Evolutionary conservation across 345 rosid genomes (phyloP).

Genomic region (Eucalyptus regnans): DNA sequence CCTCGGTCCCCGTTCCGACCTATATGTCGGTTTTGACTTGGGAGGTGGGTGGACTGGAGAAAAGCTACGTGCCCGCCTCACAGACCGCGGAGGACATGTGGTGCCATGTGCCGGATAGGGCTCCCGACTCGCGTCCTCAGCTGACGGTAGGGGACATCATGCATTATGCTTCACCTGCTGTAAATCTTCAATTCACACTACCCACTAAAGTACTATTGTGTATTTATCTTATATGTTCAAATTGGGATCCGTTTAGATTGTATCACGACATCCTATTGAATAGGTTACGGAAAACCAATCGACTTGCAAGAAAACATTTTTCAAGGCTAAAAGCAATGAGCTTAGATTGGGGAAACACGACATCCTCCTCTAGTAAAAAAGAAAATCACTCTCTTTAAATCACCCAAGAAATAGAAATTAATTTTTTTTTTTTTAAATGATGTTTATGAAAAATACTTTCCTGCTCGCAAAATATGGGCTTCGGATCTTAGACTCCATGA

Average conservation of each 20-base stretch:
- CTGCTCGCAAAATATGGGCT: accelerated
- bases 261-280: neutral
- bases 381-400: neutral
- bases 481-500: neutral
- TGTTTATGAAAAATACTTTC: neutral
- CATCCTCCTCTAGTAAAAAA: accelerated
- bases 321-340: neutral
- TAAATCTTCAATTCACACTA: neutral
- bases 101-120: neutral
- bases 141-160: neutral
- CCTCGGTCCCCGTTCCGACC: neutral
- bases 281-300: neutral
- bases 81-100: neutral
- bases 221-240: neutral
- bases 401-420: neutral
- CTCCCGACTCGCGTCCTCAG: neutral
- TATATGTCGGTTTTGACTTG: neutral
- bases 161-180: neutral
- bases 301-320: neutral
- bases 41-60: neutral
- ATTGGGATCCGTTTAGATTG: neutral
- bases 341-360: neutral
- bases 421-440: neutral
- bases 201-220: neutral
- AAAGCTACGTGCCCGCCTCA: neutral